Conservation (phyloP, 371 early-diverging fungal genomes). For the Smittium mucronatum region DNA sequence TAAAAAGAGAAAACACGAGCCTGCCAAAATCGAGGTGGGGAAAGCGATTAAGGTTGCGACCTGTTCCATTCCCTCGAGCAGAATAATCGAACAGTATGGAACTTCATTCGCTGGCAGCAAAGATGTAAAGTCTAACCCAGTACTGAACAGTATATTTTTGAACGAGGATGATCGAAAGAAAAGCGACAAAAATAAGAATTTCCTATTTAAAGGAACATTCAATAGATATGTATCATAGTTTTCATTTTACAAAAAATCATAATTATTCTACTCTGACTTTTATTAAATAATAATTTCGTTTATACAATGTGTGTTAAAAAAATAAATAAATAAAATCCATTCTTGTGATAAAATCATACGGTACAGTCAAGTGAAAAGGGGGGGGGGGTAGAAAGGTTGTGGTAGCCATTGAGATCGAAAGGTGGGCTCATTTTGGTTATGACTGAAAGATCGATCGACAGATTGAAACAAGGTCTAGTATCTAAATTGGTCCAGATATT, state of each 20-base stretch:
- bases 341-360: too few relatives aligned
- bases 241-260: not conserved
- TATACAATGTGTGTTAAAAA: too few relatives aligned
- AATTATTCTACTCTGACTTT: too few relatives aligned
- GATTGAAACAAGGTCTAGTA: constrained; percentile 1
- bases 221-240: constrained; percentile 8
- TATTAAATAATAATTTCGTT: too few relatives aligned
- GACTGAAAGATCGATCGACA: not conserved
- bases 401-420: too few relatives aligned
- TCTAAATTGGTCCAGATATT: constrained; percentile 29
- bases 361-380: not conserved
- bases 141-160: constrained; percentile 8
- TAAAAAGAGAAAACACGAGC: not conserved
- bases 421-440: too few relatives aligned
- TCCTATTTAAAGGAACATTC: constrained; percentile 11
- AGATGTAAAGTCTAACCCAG: not conserved
- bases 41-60: not conserved
- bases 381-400: not conserved
- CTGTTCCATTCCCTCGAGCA: not conserved
- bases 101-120: not conserved
- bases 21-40: not conserved
- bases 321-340: too few relatives aligned
- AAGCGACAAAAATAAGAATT: constrained; percentile 4
- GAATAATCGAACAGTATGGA: constrained; percentile 4
- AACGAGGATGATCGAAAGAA: not conserved